phyloP scores from a whole-genome alignment of 2,329 filamentous ascomycete species.

The Macrophomina tecta region DNA sequence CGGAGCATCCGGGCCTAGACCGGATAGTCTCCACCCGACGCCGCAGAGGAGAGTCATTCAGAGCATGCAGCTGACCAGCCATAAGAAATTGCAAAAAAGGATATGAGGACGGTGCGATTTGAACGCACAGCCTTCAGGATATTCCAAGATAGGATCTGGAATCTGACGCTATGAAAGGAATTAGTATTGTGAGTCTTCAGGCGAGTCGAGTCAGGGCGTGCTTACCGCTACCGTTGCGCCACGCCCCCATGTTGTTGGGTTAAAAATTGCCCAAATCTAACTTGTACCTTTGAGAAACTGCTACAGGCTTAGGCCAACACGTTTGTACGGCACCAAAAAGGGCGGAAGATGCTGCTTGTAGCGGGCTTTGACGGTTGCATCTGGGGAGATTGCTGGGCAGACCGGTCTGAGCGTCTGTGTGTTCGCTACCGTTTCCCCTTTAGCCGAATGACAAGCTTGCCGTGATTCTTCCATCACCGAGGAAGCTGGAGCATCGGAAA shows the following conservation, averaged over 20 bases:
- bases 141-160: conserved; percentile 19
- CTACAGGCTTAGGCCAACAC: neutral
- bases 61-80: neutral
- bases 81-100: neutral
- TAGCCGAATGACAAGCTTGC: neutral
- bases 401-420: neutral
- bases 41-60: neutral
- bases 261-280: neutral
- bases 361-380: neutral
- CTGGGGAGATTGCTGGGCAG: neutral
- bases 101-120: conserved; percentile 20
- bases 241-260: neutral
- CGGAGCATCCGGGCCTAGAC: neutral
- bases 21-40: neutral
- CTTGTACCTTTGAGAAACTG: neutral
- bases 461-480: neutral
- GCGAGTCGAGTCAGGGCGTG: neutral
- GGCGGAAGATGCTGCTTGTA: neutral
- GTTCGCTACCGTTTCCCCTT: neutral
- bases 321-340: neutral
- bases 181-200: neutral
- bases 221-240: conserved; percentile 24
- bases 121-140: conserved; percentile 21
- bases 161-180: conserved; percentile 17
- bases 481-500: neutral